A percentile compares a stretch with the other conserved stretches of the same genome.
Evolutionary conservation across 495 filamentous ascomycete species (phyloP).

Genomic region (Xylaria flabelliformis): DNA sequence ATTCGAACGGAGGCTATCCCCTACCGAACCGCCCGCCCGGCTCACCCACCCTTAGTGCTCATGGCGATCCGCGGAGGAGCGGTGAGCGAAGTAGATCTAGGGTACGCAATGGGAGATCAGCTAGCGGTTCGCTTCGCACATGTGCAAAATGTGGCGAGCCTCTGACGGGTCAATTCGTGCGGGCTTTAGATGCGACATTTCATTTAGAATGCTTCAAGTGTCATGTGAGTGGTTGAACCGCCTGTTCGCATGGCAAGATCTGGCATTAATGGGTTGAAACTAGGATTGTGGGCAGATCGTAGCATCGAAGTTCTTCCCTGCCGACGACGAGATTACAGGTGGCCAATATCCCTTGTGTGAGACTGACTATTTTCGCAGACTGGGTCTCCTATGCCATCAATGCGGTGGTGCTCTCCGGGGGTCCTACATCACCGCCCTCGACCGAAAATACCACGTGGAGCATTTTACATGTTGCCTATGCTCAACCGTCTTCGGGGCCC

Average conservation of each 20-base stretch:
- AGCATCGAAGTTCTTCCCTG: conserved; percentile 97
- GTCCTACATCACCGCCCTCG: conserved; percentile 97
- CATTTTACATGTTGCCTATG: conserved; percentile 99
- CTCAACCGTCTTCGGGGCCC: conserved; percentile 94
- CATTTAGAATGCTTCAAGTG: conserved; percentile 99
- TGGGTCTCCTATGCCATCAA: conserved; percentile 88
- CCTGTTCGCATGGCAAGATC: conserved; percentile 18
- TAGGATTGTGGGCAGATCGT: conserved; percentile 97
- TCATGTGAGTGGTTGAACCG: conserved; percentile 66
- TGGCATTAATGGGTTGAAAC: conserved; percentile 23
- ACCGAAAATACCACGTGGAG: conserved; percentile 98
- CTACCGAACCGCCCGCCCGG: conserved; percentile 41
- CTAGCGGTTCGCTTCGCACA: conserved; percentile 62
- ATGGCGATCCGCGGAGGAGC: conserved; percentile 46
- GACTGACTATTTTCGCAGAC: conserved; percentile 93
- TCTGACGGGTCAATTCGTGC: conserved; percentile 93
- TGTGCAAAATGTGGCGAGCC: conserved; percentile 89
- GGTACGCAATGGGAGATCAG: conserved; percentile 51
- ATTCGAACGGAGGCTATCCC: conserved; percentile 46
- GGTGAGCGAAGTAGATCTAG: conserved; percentile 57
- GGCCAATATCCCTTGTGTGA: conserved; percentile 96
- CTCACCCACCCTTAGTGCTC: conserved; percentile 51
- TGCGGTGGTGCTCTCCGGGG: conserved; percentile 94
- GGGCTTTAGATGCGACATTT: conserved; percentile 88
- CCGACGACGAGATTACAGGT: conserved; percentile 83